Base-by-base conservation (phyloP, 2,329 filamentous ascomycete species). In the Akanthomyces lecanii region DNA sequence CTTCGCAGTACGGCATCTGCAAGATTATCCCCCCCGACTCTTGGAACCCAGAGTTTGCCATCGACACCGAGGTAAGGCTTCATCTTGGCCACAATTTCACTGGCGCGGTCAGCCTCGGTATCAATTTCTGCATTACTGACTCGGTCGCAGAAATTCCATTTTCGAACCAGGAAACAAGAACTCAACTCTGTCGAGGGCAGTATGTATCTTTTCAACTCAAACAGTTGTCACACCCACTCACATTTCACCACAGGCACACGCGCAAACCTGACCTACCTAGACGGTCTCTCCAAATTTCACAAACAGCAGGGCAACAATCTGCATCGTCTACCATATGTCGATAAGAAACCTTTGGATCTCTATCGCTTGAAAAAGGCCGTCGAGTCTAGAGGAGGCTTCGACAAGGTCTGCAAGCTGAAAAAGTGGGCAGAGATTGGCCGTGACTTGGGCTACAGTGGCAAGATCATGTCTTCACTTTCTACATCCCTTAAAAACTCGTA, bases 361-460 rank as follows among this genome's bases (percentile, higher is more conserved):
- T 99, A 96, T 78, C 92, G 94, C 70, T 80, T 99, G 64, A 98
- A 98, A 76, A 98, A 98, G 73, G 94, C 94, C 0, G 95, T 99
- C 42, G 95, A 98, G 73, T 89, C 91, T 36, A 87, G 95, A 66
- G 95, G 95, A 53, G 95, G 95, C 3, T 99, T 99, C 70, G 93
- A 97, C 62, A 91, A 91, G 72, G 95, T 99, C 51, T 99, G 95
- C 82, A 97, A 97, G 76, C 84, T 89, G 62, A 99, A 99, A 78
- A 98, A 98, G 79, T 99, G 95, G 95, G 95, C 95, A 18, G 95
- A 99, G 75, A 98, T 99, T 69, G 95, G 95, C 40, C 88, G 95
- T 71, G 95, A 98, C 73, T 79, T 99, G 54, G 95, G 95, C 61
- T 99, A 99, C 77, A 98, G 94, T 72, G 95, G 95, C 73, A 99